Evolutionary conservation across 495 filamentous ascomycete genomes (phyloP), one percentile per base, ranked within the genome.

Genomic region (Trichoderma asperelloides): DNA sequence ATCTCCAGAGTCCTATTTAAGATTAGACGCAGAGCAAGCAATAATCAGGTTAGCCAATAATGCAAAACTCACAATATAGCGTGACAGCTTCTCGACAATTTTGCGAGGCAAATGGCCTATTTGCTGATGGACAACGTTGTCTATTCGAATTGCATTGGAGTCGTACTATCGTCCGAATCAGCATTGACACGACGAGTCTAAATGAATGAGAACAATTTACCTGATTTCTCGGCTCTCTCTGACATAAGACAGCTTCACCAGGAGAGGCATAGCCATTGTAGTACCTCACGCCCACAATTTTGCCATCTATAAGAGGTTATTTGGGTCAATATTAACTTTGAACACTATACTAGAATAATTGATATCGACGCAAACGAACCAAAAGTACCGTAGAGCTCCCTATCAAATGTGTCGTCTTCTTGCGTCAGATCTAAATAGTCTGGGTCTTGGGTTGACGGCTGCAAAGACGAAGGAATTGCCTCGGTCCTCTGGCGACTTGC

Each of bases 221-320:
- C 55, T 68, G 76, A 69, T 97, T 97, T 15, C 71, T 66, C 2
- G 91, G 88, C 67, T 96, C 89, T 69, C 93, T 79, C 39, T 74
- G 78, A 64, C 90, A 72, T 33, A 91, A 69, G 1, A 95, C 89
- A 67, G 85, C 81, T 73, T 97, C 93, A 16, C 90, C 89, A 5
- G 81, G 64, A 4, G 84, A 91, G 3, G 90, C 91, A 67, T 85
- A 72, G 6, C 91, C 92, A 30, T 73, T 78, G 75, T 97, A 97
- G 74, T 87, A 96, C 64, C 88, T 83, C 15, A 92, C 81, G 6
- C 93, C 93, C 0, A 96, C 93, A 62, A 95, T 89, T 68, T 93
- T 93, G 15, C 80, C 82, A 9, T 84, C 76, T 69, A 73, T 74
- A 13, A 62, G 5, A 37, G 33, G 2, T 7, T 13, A 45, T n/a